Conservation (phyloP, 192 early-diverging fungal species). For the Spizellomyces sp. region DNA sequence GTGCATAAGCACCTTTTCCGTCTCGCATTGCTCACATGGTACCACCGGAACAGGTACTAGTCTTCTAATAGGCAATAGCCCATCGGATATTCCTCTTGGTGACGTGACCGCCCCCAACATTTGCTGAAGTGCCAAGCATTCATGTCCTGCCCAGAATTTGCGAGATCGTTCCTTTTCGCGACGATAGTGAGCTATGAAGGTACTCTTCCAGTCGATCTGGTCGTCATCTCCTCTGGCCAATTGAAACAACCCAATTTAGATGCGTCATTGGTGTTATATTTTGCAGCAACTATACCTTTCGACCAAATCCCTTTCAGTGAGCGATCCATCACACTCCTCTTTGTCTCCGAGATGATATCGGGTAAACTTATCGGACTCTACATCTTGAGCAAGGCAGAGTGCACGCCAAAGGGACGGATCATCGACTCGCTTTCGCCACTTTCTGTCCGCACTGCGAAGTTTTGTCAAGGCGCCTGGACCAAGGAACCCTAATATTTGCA, state of each 20-base stretch:
- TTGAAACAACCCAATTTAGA: too few relatives aligned
- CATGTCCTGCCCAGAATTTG: slow-evolving; percentile 16
- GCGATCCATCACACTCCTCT: too few relatives aligned
- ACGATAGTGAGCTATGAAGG: slow-evolving; percentile 7
- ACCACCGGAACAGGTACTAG: slow-evolving; percentile 14
- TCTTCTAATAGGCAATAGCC: not conserved
- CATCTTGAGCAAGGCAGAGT: slow-evolving; percentile 2
- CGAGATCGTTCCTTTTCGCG: slow-evolving; percentile 7
- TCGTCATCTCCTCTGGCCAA: not conserved
- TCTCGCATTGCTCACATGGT: slow-evolving; percentile 14
- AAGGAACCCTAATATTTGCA: not conserved
- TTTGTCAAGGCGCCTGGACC: not conserved
- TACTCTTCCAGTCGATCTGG: slow-evolving; percentile 13
- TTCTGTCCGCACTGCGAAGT: not conserved
- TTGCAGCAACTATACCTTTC: too few relatives aligned
- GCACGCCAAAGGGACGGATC: slow-evolving; percentile 15
- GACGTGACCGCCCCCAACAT: not conserved
- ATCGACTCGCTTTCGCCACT: slow-evolving; percentile 7
- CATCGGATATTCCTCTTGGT: not conserved
- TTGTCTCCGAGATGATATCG: too few relatives aligned
- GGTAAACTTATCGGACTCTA: not conserved
- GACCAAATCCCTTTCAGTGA: too few relatives aligned
- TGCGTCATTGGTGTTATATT: too few relatives aligned
- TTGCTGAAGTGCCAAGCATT: not conserved
- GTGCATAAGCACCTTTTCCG: not conserved